A percentile compares a stretch with the other conserved stretches of the same genome.
These are phyloP conservation scores for Alternaria ventricosa DNA, from an alignment of 2,329 filamentous ascomycete genomes.

Conservation along the genomic window DNA sequence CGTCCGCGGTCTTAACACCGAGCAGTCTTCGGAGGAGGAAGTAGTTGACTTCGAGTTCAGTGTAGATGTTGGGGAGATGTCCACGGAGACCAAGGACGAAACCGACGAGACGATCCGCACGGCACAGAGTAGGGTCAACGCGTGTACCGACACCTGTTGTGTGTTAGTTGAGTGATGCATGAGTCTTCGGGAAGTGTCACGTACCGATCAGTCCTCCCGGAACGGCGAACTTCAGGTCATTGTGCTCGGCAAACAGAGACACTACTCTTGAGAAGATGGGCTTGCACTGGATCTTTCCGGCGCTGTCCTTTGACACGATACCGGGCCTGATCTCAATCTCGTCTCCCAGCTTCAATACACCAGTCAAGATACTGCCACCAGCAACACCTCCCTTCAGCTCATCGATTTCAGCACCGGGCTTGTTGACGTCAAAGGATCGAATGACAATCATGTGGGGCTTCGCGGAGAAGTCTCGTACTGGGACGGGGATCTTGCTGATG, in stretches of 20 bases:
- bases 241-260: conserved; percentile 95
- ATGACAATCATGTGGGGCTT: conserved; percentile 99
- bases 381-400: conserved; percentile 98
- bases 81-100: conserved; percentile 97
- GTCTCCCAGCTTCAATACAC: conserved; percentile 94
- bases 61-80: conserved; percentile 94
- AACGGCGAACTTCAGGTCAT: conserved; percentile 97
- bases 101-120: conserved; percentile 97
- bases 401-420: conserved; percentile 97
- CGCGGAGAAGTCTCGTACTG: conserved; percentile 85
- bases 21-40: conserved; percentile 93
- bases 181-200: conserved; percentile 4
- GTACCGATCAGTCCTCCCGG: conserved; percentile 88
- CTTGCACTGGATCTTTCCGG: conserved; percentile 92
- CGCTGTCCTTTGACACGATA: conserved; percentile 94
- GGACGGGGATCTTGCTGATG: conserved; percentile 92
- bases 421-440: conserved; percentile 99
- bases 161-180: conserved; percentile 18
- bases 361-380: conserved; percentile 94
- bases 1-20: conserved; percentile 96
- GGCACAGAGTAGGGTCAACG: conserved; percentile 96
- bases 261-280: conserved; percentile 97
- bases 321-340: conserved; percentile 99
- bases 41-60: conserved; percentile 96
- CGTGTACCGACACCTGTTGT: conserved; percentile 83